phyloP scores from a whole-genome alignment of 768 basidiomycete genomes.

The Daedaleopsis sinensis region DNA sequence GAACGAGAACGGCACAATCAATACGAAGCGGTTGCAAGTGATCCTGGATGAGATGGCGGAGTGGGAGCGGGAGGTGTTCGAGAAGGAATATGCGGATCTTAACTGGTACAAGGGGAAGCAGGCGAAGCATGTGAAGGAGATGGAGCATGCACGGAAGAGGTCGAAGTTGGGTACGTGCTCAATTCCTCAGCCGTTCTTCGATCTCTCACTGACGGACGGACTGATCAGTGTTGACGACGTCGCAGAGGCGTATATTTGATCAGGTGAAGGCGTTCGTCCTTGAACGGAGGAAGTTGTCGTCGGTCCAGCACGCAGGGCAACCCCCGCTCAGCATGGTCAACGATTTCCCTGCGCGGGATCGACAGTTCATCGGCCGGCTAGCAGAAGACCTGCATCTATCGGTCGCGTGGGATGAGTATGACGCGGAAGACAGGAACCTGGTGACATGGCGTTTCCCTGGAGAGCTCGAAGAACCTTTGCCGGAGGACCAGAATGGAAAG shows the following conservation, averaged over 20 bases:
- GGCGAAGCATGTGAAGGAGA: slow-evolving; percentile 65
- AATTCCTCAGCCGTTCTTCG: background rate
- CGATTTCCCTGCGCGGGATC: slow-evolving; percentile 77
- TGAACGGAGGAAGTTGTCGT: slow-evolving; percentile 40
- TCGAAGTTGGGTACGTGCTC: slow-evolving; percentile 59
- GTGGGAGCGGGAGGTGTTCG: slow-evolving; percentile 90
- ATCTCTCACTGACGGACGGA: slow-evolving; percentile 1
- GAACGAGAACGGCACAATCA: slow-evolving; percentile 87
- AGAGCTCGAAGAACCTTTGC: slow-evolving; percentile 37
- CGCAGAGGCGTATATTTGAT: slow-evolving; percentile 80
- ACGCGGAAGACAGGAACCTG: slow-evolving; percentile 78
- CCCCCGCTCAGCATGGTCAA: slow-evolving; percentile 71
- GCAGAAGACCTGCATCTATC: slow-evolving; percentile 77
- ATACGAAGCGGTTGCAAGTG: slow-evolving; percentile 77
- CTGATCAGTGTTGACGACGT: slow-evolving; percentile 63
- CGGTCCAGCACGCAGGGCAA: slow-evolving; percentile 14
- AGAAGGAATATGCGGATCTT: slow-evolving; percentile 86
- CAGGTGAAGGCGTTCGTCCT: slow-evolving; percentile 77
- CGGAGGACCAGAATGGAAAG: slow-evolving; percentile 39
- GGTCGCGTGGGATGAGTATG: slow-evolving; percentile 93
- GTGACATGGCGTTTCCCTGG: slow-evolving; percentile 68
- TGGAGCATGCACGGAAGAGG: slow-evolving; percentile 62
- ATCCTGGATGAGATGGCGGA: slow-evolving; percentile 86
- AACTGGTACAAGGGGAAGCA: slow-evolving; percentile 98
- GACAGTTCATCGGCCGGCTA: slow-evolving; percentile 76